Base-by-base conservation (phyloP, 1,139 yeast species). In the Suhomyces kunorum region DNA sequence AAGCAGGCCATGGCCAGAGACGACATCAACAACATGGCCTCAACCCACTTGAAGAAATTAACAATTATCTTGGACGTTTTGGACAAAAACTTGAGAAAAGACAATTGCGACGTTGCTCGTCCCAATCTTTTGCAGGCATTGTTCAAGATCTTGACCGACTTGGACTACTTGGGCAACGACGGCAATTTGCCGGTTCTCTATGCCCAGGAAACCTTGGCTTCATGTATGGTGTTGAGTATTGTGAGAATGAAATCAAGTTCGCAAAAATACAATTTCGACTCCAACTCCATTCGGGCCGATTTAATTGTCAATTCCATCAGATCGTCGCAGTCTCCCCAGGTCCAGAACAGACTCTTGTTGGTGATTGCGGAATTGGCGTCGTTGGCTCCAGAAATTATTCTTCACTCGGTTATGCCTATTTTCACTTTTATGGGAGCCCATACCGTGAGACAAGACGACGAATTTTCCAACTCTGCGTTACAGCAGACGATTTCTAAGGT, bases 391-490 rank as follows among this genome's bases (percentile, higher is more conserved):
- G 98, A 92, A 58, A 80, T 86, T 28, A 89, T 92, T 27, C 71
- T 94, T 48, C 98, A 94, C 65, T 87, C 97, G 3, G 96, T 94
- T 11, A 92, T 92, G 99, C 98, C 99, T 14, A 90, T 92, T 40
- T 92, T 92, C 69, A 94, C 98, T 0, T 94, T 92, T 56, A 92
- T 92, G 98, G 99, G 99, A 42, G 96, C 98, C 22, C 95, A 89
- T 55, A 89, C 98, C 9, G 80, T 94, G 38, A 83, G 96, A 57
- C 97, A 92, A 66, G 98, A 92, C 62, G 98, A 92, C 60, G 97
- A 89, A 56, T 90, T 87, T 59, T 87, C 97, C 2, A 86, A 86
- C 32, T 85, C 87, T 49, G 97, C 92, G 28, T 88, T 94, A 47
- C 96, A 89, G 56, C 94, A 88, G 59, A 92, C 99, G 3, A 85